These are phyloP conservation scores for Trypethelium eluteriae DNA, from an alignment of 495 filamentous ascomycete genomes.

Conservation along the genomic window DNA sequence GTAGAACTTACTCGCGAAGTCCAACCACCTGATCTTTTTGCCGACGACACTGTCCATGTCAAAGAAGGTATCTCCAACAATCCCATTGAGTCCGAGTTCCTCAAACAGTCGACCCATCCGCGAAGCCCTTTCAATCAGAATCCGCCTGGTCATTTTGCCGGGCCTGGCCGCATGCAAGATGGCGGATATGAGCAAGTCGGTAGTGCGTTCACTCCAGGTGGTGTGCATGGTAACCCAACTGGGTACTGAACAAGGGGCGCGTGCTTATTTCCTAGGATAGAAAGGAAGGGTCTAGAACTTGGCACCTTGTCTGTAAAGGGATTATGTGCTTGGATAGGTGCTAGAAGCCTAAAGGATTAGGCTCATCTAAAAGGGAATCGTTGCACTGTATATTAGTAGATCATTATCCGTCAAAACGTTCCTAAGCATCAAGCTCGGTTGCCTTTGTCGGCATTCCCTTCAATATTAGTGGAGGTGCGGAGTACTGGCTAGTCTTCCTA, in stretches of 20 bases:
- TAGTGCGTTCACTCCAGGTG: neutral
- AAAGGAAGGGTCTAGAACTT: neutral
- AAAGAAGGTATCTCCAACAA: neutral
- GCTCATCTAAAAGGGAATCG: too few species aligned
- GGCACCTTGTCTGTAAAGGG: neutral
- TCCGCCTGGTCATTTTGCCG: constrained; percentile 5
- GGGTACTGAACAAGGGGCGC: neutral
- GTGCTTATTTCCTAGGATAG: too few species aligned
- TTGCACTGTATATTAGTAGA: too few species aligned
- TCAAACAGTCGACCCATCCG: neutral
- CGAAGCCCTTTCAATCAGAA: constrained; percentile 10
- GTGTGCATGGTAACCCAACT: neutral
- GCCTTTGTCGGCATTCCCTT: too few species aligned
- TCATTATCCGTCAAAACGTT: too few species aligned
- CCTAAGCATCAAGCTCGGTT: too few species aligned
- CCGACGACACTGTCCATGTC: neutral
- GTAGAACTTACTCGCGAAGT: constrained; percentile 88
- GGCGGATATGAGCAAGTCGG: neutral
- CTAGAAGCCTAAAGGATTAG: neutral
- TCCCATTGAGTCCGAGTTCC: neutral
- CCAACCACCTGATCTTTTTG: constrained; percentile 16
- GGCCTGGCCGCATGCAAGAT: neutral
- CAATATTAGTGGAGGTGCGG: too few species aligned
- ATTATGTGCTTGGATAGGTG: neutral
- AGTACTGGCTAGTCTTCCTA: too few species aligned